Base-by-base conservation (phyloP, 140 eudicot species). In the Cichorium intybus region DNA sequence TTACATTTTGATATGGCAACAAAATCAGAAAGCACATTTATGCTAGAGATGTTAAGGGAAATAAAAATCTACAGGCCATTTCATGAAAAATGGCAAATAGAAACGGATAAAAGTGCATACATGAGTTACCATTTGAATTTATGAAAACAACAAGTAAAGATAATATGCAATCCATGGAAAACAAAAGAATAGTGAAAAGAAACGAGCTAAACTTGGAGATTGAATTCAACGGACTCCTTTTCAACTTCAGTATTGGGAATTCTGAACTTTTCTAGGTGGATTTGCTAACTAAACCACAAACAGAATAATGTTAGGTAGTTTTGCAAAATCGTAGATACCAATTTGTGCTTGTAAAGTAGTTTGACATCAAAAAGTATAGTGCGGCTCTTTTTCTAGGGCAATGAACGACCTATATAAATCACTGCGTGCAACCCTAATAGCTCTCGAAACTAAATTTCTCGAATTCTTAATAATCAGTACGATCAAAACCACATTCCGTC, bases 401-500 rank as follows among this genome's bases (percentile, higher is more conserved):
- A 61, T 39, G 20, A 61, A 41, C 68, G 23, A 10, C 69, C 31
- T 66, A 24, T 33, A 37, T 51, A 52, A 60, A 62, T 55, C 71
- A 63, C 67, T 46, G 29, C 24, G 17, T 43, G 57, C 26, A 62
- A 45, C 71, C 72, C 66, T 63, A 72, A 72, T 16, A 41, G 37
- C 63, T 51, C 24, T 34, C 12, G 49, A 34, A 18, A n/a, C 76
- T 24, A 53, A 53, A 21, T 72, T 37, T 5, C 56, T 20, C 2
- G 10, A 37, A 16, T 21, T 37, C 39, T 15, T 54, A 39, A 62
- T 9, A 62, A 52, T 26, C 56, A 72, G 57, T 39, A 62, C 66
- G 59, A 64, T 63, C 77, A 72, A 33, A 43, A 53, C 56, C 66
- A 63, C 77, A 71, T 51, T 71, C 54, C 39, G 43, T 24, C 70